Conservation (phyloP, 1,139 yeast species). For the Suhomyces bokatorum region DNA sequence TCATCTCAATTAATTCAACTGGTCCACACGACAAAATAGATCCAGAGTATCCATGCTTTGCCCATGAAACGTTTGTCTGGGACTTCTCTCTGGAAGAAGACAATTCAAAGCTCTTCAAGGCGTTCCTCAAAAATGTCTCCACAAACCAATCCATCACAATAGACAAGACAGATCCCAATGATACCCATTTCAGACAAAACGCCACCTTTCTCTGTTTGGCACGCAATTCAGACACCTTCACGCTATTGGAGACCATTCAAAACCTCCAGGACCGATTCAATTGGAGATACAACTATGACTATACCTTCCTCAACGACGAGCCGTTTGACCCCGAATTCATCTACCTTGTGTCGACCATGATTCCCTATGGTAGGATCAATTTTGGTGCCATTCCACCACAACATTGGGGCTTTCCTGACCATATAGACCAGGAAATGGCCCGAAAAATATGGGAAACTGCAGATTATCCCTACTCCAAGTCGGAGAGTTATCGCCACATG, state of each 20-base stretch:
- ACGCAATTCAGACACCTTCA: slow-evolving; percentile 16
- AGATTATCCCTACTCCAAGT: slow-evolving; percentile 25
- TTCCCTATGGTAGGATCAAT: slow-evolving; percentile 26
- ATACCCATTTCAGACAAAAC: slow-evolving; percentile 7
- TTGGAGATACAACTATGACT: slow-evolving; percentile 29
- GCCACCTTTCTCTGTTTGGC: slow-evolving; percentile 18
- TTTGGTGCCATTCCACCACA: slow-evolving; percentile 32
- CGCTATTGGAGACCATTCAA: slow-evolving; percentile 20
- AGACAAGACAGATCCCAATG: slow-evolving; percentile 8
- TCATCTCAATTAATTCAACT: neutral
- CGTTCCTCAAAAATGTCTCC: slow-evolving; percentile 1
- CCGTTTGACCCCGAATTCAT: slow-evolving; percentile 31
- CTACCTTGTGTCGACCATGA: slow-evolving; percentile 19
- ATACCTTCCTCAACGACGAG: slow-evolving; percentile 37
- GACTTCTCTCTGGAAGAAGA: neutral
- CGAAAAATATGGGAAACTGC: slow-evolving; percentile 9
- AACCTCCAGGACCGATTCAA: slow-evolving; percentile 23
- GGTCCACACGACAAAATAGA: neutral
- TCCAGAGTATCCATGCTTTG: neutral
- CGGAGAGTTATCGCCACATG: slow-evolving; percentile 40
- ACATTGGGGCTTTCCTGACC: slow-evolving; percentile 37
- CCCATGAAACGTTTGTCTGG: neutral
- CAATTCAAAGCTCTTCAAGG: slow-evolving; percentile 7
- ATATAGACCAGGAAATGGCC: slow-evolving; percentile 28
- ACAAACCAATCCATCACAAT: slow-evolving; percentile 4